Conservation (phyloP, 805 yeast genomes). For the Kodamaea laetipori region DNA sequence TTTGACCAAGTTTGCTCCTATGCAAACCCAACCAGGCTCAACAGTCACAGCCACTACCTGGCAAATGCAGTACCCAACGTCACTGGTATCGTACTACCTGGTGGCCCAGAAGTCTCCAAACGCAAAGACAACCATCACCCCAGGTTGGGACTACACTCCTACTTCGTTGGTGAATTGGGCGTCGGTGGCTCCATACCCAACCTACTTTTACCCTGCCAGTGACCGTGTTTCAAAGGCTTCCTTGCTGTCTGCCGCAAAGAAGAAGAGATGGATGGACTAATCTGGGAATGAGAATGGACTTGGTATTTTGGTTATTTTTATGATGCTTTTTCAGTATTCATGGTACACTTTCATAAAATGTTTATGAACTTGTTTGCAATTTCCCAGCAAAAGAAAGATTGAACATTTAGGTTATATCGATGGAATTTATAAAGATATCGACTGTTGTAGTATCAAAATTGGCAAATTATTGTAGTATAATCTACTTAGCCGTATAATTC, state of each 20-base stretch:
- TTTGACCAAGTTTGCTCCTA: conserved; percentile 78
- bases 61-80: conserved; percentile 66
- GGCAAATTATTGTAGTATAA: no score
- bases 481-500: no score
- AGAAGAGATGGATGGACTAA: conserved; percentile 43
- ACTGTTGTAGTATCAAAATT: no score
- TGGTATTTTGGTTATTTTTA: no score
- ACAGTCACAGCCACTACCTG: conserved; percentile 66
- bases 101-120: conserved; percentile 47
- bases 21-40: conserved; percentile 86
- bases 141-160: conserved; percentile 78
- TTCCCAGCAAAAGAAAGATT: no score
- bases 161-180: conserved; percentile 70
- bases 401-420: no score
- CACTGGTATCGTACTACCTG: conserved; percentile 58
- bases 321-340: no score
- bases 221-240: conserved; percentile 46
- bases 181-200: conserved; percentile 67
- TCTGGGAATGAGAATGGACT: background rate
- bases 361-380: no score
- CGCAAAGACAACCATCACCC: conserved; percentile 68
- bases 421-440: no score
- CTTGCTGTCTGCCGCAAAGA: conserved; percentile 35
- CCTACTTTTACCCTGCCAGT: conserved; percentile 64
- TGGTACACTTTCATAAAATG: no score